A percentile compares a stretch with the other conserved stretches of the same genome.
These are phyloP conservation scores for Citrus maxima DNA, from an alignment of 345 rosid species.

Conservation along the genomic window DNA sequence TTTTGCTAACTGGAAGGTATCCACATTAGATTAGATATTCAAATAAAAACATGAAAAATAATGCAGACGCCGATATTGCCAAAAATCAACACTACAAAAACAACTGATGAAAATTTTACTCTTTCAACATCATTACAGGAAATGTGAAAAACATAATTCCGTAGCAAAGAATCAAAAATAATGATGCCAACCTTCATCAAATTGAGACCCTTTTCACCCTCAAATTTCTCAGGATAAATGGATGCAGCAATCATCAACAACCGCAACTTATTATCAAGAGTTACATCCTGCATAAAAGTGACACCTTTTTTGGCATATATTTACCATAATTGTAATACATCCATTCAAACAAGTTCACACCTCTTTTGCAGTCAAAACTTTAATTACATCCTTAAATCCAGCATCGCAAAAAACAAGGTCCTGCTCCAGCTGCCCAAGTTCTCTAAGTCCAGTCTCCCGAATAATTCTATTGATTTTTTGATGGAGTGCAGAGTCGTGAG, in stretches of 20 bases:
- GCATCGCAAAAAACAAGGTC: constrained; percentile 98
- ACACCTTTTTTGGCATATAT: not conserved
- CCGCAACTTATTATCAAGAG: constrained; percentile 88
- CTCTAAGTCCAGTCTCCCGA: constrained; percentile 73
- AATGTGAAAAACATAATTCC: not conserved
- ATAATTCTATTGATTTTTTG: constrained; percentile 29
- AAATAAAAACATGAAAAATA: not conserved
- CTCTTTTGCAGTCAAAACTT: constrained; percentile 74
- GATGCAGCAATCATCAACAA: constrained; percentile 91
- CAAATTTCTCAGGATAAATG: constrained; percentile 93
- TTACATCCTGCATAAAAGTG: constrained; percentile 61
- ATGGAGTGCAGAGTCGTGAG: too few relatives aligned
- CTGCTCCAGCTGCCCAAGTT: constrained; percentile 94
- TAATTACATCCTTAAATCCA: constrained; percentile 84
- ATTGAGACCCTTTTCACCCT: constrained; percentile 82
- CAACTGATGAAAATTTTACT: not conserved
- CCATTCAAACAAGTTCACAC: constrained; percentile 30
- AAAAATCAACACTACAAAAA: not conserved
- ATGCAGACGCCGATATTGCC: not conserved
- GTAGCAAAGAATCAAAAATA: not conserved
- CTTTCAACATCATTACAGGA: not conserved
- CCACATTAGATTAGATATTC: not conserved
- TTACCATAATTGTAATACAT: not conserved
- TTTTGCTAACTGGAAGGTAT: constrained; percentile 62
- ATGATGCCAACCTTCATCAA: constrained; percentile 69